Base-by-base conservation (phyloP, 305 asterid species). In the Andrographis paniculata region DNA sequence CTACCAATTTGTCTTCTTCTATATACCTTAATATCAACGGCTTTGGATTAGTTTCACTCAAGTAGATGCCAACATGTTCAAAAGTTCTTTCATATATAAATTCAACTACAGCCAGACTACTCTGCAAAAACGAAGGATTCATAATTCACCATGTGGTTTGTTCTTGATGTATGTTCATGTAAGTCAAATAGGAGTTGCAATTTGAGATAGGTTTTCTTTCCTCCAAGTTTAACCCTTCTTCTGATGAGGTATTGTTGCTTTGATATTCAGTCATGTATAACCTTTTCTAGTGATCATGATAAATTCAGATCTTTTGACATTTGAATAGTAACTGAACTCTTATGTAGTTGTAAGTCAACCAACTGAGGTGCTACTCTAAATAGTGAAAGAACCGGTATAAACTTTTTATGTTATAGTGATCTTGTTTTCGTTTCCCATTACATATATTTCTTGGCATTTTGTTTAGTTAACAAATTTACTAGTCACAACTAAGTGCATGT, bases 401-500 rank as follows among this genome's bases (percentile, higher is more conserved):
- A 24, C 30, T 24, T 3, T 8, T 24, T 4, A 24, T 24, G 8
- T 24, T 24, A 8, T 24, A 24, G 4, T 4, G 8, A 24, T 24
- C 4, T 24, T 24, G 30, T 24, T 24, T 24, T 24, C 8, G 30
- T 8, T 24, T 24, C 8, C 8, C 8, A n/a, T 24, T 8, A 4
- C 8, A 8, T 24, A 8, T 3, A 3, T 24, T 24, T 24, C 8
- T 24, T 24, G 30, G 30, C 8, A 3, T 8, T 3, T 24, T 24
- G 4, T 24, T 24, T 24, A 8, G 4, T 24, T 24, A 8, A 24
- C 8, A 24, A 8, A 3, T 3, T 24, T 24, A 30, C 10, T 51
- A 39, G 18, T 50, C 24, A 60, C 55, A 42, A 37, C 43, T 19
- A 41, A 45, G 17, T 48, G 53, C 62, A 45, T 49, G 51, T 52